Base-by-base conservation (phyloP, 169 alveolate species). In the Plasmodium vivax region DNA sequence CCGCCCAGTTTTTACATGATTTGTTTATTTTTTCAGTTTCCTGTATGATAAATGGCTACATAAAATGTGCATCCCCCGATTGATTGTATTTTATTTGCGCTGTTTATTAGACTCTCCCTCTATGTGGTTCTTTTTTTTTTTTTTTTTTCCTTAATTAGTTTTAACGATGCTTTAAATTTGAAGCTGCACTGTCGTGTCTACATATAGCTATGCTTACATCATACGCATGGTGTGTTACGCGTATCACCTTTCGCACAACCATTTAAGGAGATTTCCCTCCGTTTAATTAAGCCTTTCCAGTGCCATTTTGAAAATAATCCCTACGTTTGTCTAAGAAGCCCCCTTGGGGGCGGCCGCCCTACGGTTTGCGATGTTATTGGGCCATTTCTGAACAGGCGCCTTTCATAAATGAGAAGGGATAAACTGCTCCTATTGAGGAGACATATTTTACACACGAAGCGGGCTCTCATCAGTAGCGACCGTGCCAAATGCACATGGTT, bases 11-110 rank as follows among this genome's bases (percentile, higher is more conserved):
- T 23, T 23, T 68, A 68, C 38, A 23, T 68, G 14, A 27, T 68
- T 68, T 68, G 77, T 68, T 68, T 30, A 68, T 68, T 68, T 68
- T 68, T 68, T 68, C 77, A 68, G 77, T 68, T 62, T 68, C 32
- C 77, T 68, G 10, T 68, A 19, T 68, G 43, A 68, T 68, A 68
- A 68, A 68, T 68, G 77, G 77, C 38, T 68, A 68, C 38, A 68
- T 68, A 68, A 23, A 23, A 68, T 23, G 10, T 68, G 14, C 77
- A 68, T 68, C n/a, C 38, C 77, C 32, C 77, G 23, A 68, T 68
- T 68, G 6, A 68, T 68, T 38, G 4, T 30, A 23, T 68, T 68
- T 68, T 10, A 68, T 23, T 68, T 68, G 3, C 7, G 16, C 41
- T 27, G 32, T 27, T 68, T 2, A 68, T 68, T 68, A 68, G 38